A percentile compares a stretch with the other conserved stretches of the same genome.
These are phyloP conservation scores for Kuraishia floccosa DNA, from an alignment of 805 yeast genomes.

Conservation along the genomic window DNA sequence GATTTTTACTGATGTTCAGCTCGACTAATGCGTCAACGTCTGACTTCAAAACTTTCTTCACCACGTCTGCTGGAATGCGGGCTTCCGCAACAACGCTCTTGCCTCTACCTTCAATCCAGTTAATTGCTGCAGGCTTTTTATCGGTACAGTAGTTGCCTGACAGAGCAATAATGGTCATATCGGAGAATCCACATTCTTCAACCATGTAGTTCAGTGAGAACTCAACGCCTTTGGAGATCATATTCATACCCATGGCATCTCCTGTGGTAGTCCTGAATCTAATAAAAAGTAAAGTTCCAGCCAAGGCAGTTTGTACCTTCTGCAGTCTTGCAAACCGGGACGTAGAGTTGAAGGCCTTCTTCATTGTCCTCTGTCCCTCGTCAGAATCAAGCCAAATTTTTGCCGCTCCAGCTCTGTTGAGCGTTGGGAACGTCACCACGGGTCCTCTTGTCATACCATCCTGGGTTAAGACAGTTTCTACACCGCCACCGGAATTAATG, in stretches of 20 bases:
- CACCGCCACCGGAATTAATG: slow-evolving; percentile 95
- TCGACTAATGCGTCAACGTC: slow-evolving; percentile 89
- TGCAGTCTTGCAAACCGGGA: slow-evolving; percentile 95
- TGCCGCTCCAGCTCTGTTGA: slow-evolving; percentile 86
- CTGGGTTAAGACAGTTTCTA: slow-evolving; percentile 76
- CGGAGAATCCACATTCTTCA: slow-evolving; percentile 83
- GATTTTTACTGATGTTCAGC: slow-evolving; percentile 77
- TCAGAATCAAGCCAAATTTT: slow-evolving; percentile 93
- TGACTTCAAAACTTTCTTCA: slow-evolving; percentile 74
- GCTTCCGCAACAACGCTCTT: slow-evolving; percentile 97
- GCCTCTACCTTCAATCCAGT: slow-evolving; percentile 99
- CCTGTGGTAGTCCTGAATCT: slow-evolving; percentile 98
- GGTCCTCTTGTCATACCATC: slow-evolving; percentile 99
- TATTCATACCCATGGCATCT: slow-evolving; percentile 99
- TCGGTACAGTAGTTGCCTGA: slow-evolving; percentile 98
- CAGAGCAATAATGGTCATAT: slow-evolving; percentile 85
- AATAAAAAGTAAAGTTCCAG: slow-evolving; percentile 81
- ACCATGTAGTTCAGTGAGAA: slow-evolving; percentile 73
- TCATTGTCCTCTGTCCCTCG: slow-evolving; percentile 76
- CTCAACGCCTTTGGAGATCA: slow-evolving; percentile 98
- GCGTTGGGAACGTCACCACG: slow-evolving; percentile 79
- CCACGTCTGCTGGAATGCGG: slow-evolving; percentile 72
- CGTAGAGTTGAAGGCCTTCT: slow-evolving; percentile 89
- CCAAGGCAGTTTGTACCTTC: slow-evolving; percentile 84
- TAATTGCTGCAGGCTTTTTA: slow-evolving; percentile 95